Conservation (phyloP, 2,329 filamentous ascomycete species). For the Rutstroemia sp. region DNA sequence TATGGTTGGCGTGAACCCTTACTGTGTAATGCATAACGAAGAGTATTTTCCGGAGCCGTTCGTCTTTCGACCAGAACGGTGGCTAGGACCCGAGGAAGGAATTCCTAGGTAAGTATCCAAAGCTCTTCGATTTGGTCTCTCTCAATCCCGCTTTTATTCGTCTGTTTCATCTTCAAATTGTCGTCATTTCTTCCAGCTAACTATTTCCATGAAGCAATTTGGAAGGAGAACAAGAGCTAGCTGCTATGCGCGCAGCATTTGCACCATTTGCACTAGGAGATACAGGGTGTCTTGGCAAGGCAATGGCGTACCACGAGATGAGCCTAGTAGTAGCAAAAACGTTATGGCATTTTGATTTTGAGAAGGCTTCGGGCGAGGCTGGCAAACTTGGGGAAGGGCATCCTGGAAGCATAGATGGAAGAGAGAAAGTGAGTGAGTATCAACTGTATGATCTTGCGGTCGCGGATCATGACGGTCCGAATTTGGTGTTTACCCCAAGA, state of each 20-base stretch:
- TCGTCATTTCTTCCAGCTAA: background rate
- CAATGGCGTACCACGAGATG: background rate
- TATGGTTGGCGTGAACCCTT: background rate
- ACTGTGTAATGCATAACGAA: background rate
- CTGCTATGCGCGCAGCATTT: background rate
- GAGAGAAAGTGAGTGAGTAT: background rate
- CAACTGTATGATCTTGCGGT: background rate
- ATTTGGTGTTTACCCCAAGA: background rate
- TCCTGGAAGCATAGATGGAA: rapidly evolving
- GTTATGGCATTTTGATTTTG: background rate
- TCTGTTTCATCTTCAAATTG: background rate
- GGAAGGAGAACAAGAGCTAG: background rate
- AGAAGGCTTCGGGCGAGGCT: background rate
- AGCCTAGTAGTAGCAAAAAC: background rate
- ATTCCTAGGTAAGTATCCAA: too few relatives aligned
- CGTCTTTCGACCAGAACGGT: background rate
- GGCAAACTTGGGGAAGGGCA: background rate
- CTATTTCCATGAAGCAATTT: background rate
- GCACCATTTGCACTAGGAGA: background rate
- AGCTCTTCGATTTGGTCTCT: too few relatives aligned
- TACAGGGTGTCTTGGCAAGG: background rate
- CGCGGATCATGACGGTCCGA: background rate
- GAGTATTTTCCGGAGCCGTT: background rate
- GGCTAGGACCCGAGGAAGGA: background rate
- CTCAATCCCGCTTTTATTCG: background rate